Percentiles rank a stretch among this genome's conserved stretches.
Conservation (phyloP, 2,329 filamentous ascomycete species). For the Albifimbria verrucaria region DNA sequence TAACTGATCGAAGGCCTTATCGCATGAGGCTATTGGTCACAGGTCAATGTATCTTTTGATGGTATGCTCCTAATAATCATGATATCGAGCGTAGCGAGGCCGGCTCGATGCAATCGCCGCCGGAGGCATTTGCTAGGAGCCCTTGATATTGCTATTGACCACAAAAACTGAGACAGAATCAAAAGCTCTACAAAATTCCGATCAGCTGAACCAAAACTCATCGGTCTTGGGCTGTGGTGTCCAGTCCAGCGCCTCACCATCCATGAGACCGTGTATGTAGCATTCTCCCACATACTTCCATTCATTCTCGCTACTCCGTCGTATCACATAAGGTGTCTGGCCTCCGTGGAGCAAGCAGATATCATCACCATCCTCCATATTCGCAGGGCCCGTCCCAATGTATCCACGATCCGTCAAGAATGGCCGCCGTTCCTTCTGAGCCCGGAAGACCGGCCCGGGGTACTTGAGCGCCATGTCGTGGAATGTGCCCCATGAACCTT, state of each 20-base stretch:
- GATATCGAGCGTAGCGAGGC: too few relatives aligned
- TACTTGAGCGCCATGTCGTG: not conserved
- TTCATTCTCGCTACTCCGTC: not conserved
- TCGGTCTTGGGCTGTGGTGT: too few relatives aligned
- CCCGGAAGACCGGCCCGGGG: not conserved
- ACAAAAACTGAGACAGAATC: too few relatives aligned
- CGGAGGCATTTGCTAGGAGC: too few relatives aligned
- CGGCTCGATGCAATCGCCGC: too few relatives aligned
- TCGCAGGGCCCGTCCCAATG: not conserved
- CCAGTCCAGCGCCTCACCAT: not conserved
- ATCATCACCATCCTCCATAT: not conserved
- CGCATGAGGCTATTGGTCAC: too few relatives aligned
- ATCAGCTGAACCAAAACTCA: too few relatives aligned
- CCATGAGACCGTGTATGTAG: not conserved
- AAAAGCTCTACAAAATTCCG: too few relatives aligned
- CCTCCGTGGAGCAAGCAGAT: not conserved
- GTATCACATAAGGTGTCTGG: not conserved
- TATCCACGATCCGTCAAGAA: not conserved
- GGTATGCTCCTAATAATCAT: too few relatives aligned
- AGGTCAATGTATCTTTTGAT: too few relatives aligned
- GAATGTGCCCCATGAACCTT: not conserved
- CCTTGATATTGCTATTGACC: too few relatives aligned
- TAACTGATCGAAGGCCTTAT: too few relatives aligned
- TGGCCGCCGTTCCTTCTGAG: not conserved
- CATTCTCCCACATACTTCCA: not conserved